Base-by-base conservation (phyloP, 2,329 filamentous ascomycete species). In the Neofusicoccum parvum region DNA sequence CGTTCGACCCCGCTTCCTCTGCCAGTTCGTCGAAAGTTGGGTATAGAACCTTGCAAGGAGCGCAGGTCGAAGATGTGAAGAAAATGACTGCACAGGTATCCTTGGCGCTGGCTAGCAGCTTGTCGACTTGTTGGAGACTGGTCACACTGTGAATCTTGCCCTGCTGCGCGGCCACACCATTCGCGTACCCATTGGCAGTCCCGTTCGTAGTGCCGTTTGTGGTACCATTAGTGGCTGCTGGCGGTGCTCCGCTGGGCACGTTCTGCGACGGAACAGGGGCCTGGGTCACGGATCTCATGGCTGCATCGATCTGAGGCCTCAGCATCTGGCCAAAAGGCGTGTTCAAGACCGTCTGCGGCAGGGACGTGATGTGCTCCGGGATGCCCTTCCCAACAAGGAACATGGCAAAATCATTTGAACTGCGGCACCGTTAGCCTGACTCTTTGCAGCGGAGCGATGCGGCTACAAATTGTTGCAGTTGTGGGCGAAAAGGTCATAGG, bases 401-500 rank as follows among this genome's bases (percentile, higher is more conserved):
- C 77, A 92, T 95, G 68, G 92, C 83, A 70, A 98, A 89, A 67
- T 97, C 93, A 73, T 98, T 94, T 3, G 91, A 92, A 78, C 67
- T 71, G 37, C 10, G 39, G 4, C 11, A 11, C 15, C 50, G 34
- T 43, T 3, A 54, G 39, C 10, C 10, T 37, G 39, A 23, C 14
- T 4, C 1, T 14, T 27, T 48, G 7, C 14, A 15, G 15, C 1
- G 23, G n/a, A 14, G 15, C 37, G 15, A 27, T 23, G 12, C 3
- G 59, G 59, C 53, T 37, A 70, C 68, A 98, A 99, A 78, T 97
- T 97, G 80, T 98, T 99, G 82, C 94, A 98, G 75, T 99, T 99
- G 78, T 97, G 93, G 34, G 86, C 71, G 81, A 92, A 97, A 5
- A 97, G 81, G 74, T 97, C 92, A 73, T 98, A 98, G 0, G 92